Conservation (phyloP, 2,329 filamentous ascomycete species). For the Pseudogymnoascus sp. region DNA sequence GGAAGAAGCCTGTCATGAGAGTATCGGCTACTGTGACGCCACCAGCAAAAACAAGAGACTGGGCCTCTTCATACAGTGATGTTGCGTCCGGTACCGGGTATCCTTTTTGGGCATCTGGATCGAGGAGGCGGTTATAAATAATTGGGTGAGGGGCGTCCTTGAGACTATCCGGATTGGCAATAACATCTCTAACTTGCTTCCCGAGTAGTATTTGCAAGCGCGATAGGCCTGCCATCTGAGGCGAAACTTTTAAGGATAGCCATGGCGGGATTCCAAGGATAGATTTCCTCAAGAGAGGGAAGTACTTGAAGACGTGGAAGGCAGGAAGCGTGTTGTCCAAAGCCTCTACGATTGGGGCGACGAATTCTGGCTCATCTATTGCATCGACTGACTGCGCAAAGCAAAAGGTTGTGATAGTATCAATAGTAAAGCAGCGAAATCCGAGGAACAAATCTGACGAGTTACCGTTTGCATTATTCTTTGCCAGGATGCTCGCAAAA, state of each 20-base stretch:
- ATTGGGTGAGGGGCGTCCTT: conserved; percentile 24
- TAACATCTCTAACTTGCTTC: conserved; percentile 21
- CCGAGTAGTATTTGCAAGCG: conserved; percentile 16
- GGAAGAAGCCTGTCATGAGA: conserved; percentile 32
- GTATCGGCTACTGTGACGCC: conserved; percentile 35
- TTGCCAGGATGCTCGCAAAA: conserved; percentile 25
- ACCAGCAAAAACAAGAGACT: conserved; percentile 37
- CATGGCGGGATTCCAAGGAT: conserved; percentile 17
- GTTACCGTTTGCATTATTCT: conserved; percentile 16
- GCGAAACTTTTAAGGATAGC: conserved; percentile 17
- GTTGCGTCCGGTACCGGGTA: conserved; percentile 17
- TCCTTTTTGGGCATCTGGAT: conserved; percentile 23
- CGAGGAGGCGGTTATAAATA: conserved; percentile 28
- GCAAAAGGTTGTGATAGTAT: conserved; percentile 31
- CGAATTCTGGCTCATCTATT: conserved; percentile 30
- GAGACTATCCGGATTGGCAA: conserved; percentile 21
- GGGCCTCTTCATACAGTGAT: conserved; percentile 33
- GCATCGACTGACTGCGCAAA: conserved; percentile 33
- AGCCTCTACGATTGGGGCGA: conserved; percentile 31
- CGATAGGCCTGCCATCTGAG: conserved; percentile 17
- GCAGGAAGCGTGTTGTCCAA: conserved; percentile 30
- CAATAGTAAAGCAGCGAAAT: conserved; percentile 28
- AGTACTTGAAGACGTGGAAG: conserved; percentile 32
- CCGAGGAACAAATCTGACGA: conserved; percentile 23
- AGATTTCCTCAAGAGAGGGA: conserved; percentile 16